Evolutionary conservation across 1,284 basidiomycete species (phyloP).

Genomic region (Boletus semigastroideus): DNA sequence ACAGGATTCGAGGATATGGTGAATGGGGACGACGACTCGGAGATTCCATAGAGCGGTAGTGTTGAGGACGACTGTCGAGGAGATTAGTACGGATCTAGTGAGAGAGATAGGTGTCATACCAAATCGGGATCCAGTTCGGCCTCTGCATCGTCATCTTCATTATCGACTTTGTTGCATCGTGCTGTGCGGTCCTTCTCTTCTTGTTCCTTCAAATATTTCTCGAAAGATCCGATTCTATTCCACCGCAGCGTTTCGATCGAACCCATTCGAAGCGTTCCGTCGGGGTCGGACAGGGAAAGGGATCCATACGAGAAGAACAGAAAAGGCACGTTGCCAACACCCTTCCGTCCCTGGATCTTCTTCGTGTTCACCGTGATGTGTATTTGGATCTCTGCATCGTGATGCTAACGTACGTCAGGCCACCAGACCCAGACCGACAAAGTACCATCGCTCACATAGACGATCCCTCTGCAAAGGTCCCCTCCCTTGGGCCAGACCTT

Average conservation of each 20-base stretch:
- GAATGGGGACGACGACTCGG: constrained; percentile 23
- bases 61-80: constrained; percentile 27
- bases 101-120: constrained; percentile 10
- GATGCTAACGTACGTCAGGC: constrained; percentile 42
- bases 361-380: constrained; percentile 61
- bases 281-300: constrained; percentile 26
- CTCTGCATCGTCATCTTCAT: constrained; percentile 26
- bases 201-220: constrained; percentile 27
- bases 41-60: constrained; percentile 26
- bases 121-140: constrained; percentile 30
- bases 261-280: constrained; percentile 23
- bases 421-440: background rate
- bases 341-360: constrained; percentile 48
- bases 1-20: constrained; percentile 29
- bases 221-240: constrained; percentile 30
- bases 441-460: constrained; percentile 50
- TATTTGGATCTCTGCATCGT: constrained; percentile 48
- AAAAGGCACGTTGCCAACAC: constrained; percentile 56
- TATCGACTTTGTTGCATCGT: constrained; percentile 15
- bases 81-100: background rate
- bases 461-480: constrained; percentile 47
- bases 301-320: constrained; percentile 55
- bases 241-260: constrained; percentile 26
- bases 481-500: constrained; percentile 56
- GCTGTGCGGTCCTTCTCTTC: constrained; percentile 27